Evolutionary conservation across 2,329 filamentous ascomycete genomes (phyloP), one percentile per base, ranked within the genome.

Genomic region (Pseudogymnoascus sp.): DNA sequence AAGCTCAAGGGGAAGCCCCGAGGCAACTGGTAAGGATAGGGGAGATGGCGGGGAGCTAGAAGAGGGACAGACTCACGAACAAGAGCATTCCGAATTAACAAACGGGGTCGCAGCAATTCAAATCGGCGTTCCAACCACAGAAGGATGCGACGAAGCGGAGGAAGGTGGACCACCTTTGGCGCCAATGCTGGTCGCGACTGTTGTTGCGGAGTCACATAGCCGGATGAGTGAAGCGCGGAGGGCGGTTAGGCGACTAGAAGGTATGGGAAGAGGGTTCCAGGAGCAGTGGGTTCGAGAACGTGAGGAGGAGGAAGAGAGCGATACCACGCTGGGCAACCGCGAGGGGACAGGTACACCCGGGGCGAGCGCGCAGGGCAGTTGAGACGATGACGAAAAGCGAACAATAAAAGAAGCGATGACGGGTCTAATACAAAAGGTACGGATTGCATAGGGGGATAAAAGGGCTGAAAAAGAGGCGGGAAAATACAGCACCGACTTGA

Each of bases 251-350:
- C 74, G 77, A 61, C 69, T 86, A 9, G 82, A 86, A 71, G 76
- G 75, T 59, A 73, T 84, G 2, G 83, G 79, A 1, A 73, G 77
- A 62, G 77, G 79, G 54, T 79, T 86, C 57, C 83, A 86, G 68
- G 72, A 73, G 25, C 77, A 79, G 63, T 84, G 81, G 80, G 69
- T 71, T 1, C 73, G 73, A 20, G 73, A 76, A 60, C 65, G 66
- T 25, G 61, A 63, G 9, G 47, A 60, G 8, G 39, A 61, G 38
- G 63, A 66, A 6, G 54, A 38, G 37, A 39, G 57, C 32, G 47
- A 54, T 16, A 5, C 47, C 32, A 54, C 47, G n/a, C 14, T 54
- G 16, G 47, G 47, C 5, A 28, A 54, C 47, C 28, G 11, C 47
- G 28, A 54, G 16, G 28, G 47, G 11, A 20, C 47, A 14, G n/a